Percentiles rank a stretch among this genome's conserved stretches.
These are phyloP conservation scores for Cystofilobasidium macerans DNA, from an alignment of 768 basidiomycete species.

Conservation along the genomic window DNA sequence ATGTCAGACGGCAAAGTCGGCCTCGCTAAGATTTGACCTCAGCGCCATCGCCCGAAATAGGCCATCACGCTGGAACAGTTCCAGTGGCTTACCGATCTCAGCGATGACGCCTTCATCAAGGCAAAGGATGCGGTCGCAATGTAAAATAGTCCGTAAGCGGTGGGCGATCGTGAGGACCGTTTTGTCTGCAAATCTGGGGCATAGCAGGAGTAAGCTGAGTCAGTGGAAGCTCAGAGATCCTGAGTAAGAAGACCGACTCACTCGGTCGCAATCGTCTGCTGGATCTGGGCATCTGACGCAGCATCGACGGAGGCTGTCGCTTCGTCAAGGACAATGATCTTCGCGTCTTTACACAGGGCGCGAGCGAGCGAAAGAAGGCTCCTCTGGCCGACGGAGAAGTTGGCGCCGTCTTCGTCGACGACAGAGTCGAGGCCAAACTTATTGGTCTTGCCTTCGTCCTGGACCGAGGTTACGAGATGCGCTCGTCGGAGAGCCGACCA, in stretches of 20 bases:
- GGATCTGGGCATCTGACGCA: conserved; percentile 44
- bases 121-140: conserved; percentile 9
- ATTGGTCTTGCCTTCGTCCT: conserved; percentile 31
- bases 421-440: conserved; percentile 66
- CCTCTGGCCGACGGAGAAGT: conserved; percentile 66
- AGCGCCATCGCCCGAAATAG: conserved; percentile 82
- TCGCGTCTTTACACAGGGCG: conserved; percentile 74
- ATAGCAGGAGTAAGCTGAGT: neutral
- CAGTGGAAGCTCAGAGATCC: neutral
- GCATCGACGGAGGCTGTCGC: conserved; percentile 43
- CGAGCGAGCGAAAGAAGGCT: conserved; percentile 71
- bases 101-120: conserved; percentile 13
- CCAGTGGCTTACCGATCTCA: conserved; percentile 71
- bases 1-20: too few relatives aligned
- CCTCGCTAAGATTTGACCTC: conserved; percentile 59
- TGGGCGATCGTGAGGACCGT: conserved; percentile 83
- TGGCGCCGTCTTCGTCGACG: conserved; percentile 77
- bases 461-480: conserved; percentile 51
- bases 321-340: conserved; percentile 41
- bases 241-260: neutral
- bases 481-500: conserved; percentile 83
- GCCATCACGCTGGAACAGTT: conserved; percentile 50
- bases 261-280: conserved; percentile 74
- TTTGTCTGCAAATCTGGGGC: conserved; percentile 53
- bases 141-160: conserved; percentile 32